Evolutionary conservation across 768 basidiomycete species (phyloP), one percentile per base, ranked within the genome.

Genomic region (Lactarius hatsudake): DNA sequence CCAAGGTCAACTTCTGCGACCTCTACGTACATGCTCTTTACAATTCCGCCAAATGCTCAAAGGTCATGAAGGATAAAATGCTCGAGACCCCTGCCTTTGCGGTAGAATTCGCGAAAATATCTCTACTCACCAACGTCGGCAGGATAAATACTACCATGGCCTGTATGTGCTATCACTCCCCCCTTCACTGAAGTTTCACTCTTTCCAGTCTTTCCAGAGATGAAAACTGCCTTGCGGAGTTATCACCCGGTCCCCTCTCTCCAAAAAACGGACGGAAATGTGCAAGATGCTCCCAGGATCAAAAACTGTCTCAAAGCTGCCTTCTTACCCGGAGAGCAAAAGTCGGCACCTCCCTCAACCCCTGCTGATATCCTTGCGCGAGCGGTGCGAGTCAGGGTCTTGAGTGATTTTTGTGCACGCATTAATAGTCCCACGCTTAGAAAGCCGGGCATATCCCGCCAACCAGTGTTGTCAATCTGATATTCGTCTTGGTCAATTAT

Each of bases 141-240:
- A 82, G 93, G 69, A 91, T 96, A 78, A 96, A 95, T 74, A 96
- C 94, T 45, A 95, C 94, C 38, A 88, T 94, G 86, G 93, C 93
- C 61, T 89, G 87, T 90, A 78, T 80, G 87, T 76, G 68, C 63
- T 67, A 56, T 65, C 15, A 42, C 61, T 61, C 23, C 54, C 63
- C 56, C 61, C 61, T 69, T 65, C n/a, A 65, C 64, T 63, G 62
- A 57, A 53, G 55, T 26, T 42, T 43, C 45, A 63, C 69, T 61
- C 53, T 63, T 71, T 62, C 51, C 74, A 93, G 91, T 95, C 79
- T 94, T 93, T 75, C 92, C 92, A 64, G 92, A 94, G 80, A 94
- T 95, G 93, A 91, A 92, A 77, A 95, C 94, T 6, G 90, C 91
- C 23, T 80, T 95, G 63, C 81, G 93, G 74, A 92, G 91, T 62